Evolutionary conservation across 192 early-diverging fungal species (phyloP).

Genomic region (Dissophora globulifera): DNA sequence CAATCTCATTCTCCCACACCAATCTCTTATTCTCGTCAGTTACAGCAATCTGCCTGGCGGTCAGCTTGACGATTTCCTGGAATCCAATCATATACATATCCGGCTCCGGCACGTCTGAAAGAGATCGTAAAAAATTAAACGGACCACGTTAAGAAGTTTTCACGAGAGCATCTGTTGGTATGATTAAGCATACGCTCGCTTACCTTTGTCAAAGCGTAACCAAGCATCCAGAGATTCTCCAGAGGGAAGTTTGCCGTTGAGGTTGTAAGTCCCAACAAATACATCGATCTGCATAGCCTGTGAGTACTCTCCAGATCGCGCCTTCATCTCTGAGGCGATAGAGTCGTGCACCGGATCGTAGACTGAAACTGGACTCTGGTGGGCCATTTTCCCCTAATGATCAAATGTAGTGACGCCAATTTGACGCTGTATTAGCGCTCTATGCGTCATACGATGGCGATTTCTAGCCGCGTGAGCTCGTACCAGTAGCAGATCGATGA

Average conservation of each 20-base stretch:
- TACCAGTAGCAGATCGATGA: conserved; percentile 89
- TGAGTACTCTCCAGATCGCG: conserved; percentile 69
- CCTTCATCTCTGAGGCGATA: conserved; percentile 42
- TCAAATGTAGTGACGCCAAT: background rate
- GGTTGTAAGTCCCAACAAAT: conserved; percentile 90
- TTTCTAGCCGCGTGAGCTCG: no score
- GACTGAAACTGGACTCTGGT: conserved; percentile 59
- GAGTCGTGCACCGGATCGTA: conserved; percentile 65
- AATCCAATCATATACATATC: conserved; percentile 91
- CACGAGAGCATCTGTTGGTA: no score
- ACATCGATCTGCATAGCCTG: conserved; percentile 68
- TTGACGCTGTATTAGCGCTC: no score
- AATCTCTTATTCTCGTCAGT: conserved; percentile 51
- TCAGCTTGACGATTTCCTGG: conserved; percentile 97
- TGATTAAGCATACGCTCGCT: no score
- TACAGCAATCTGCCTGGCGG: conserved; percentile 62
- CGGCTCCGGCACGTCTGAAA: conserved; percentile 66
- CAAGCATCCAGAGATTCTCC: conserved; percentile 75
- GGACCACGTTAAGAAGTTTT: no score
- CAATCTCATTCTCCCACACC: conserved; percentile 63
- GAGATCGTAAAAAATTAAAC: no score
- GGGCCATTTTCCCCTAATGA: conserved; percentile 61
- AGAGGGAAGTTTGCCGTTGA: conserved; percentile 82
- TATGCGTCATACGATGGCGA: no score
- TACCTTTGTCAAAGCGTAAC: conserved; percentile 63